Conservation (phyloP, 768 basidiomycete genomes). For the Tricholoma sp. region DNA sequence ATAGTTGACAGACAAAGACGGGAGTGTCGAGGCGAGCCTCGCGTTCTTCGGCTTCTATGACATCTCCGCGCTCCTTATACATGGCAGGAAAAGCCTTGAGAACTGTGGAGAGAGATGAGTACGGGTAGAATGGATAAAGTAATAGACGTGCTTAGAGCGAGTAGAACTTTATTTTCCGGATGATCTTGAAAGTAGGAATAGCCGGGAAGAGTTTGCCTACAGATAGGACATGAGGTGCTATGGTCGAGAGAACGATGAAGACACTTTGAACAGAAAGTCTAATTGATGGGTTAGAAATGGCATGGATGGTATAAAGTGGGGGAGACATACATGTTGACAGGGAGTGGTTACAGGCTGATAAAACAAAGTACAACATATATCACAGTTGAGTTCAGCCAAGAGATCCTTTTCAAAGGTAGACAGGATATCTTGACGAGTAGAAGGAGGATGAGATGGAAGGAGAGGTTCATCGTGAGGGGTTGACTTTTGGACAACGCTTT, state of each 20-base stretch:
- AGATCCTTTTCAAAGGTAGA: slow-evolving; percentile 56
- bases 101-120: slow-evolving; percentile 35
- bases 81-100: slow-evolving; percentile 60
- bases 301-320: slow-evolving; percentile 9
- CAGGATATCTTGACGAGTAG: slow-evolving; percentile 20
- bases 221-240: slow-evolving; percentile 76
- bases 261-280: slow-evolving; percentile 92
- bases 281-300: slow-evolving; percentile 2
- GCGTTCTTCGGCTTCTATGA: slow-evolving; percentile 72
- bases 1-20: slow-evolving; percentile 85
- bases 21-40: slow-evolving; percentile 81
- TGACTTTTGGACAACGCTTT: slow-evolving; percentile 24
- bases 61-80: slow-evolving; percentile 57
- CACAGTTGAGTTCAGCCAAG: slow-evolving; percentile 72
- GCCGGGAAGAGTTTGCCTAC: slow-evolving; percentile 71
- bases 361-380: slow-evolving; percentile 84
- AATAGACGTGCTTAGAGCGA: slow-evolving; percentile 56
- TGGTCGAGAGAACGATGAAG: slow-evolving; percentile 90
- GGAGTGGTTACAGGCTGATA: slow-evolving; percentile 88
- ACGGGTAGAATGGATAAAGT: not conserved
- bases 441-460: slow-evolving; percentile 18
- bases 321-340: slow-evolving; percentile 80
- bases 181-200: slow-evolving; percentile 80
- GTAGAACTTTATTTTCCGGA: slow-evolving; percentile 64
- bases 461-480: slow-evolving; percentile 28